phyloP scores from a whole-genome alignment of 768 basidiomycete genomes.

The Kwoniella pini region DNA sequence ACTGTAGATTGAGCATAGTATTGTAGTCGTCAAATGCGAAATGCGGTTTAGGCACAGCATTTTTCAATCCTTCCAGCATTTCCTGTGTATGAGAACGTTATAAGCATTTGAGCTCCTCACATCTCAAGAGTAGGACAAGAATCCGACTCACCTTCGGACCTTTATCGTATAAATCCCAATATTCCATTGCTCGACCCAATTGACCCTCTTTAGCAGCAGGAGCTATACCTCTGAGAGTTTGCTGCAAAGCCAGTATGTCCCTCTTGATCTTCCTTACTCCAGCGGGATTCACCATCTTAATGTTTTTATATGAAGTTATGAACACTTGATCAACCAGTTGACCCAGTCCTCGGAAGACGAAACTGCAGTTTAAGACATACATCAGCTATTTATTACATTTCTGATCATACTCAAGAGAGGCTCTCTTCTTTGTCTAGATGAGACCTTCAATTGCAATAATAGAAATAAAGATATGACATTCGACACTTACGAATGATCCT shows the following conservation, averaged over 20 bases:
- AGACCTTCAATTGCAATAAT: too few relatives aligned
- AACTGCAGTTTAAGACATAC: constrained; percentile 59
- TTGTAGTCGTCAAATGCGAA: constrained; percentile 94
- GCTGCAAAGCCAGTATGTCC: constrained; percentile 88
- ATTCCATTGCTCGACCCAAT: constrained; percentile 73
- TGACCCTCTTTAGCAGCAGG: constrained; percentile 66
- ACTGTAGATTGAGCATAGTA: constrained; percentile 83
- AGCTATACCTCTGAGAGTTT: constrained; percentile 72
- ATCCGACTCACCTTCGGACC: constrained; percentile 68
- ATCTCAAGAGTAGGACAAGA: neutral
- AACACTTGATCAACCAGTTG: constrained; percentile 80
- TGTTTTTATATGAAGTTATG: constrained; percentile 66
- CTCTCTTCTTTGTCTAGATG: too few relatives aligned
- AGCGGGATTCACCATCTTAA: constrained; percentile 68
- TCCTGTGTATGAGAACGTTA: too few relatives aligned
- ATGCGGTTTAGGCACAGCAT: constrained; percentile 56
- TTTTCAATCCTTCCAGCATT: constrained; percentile 71
- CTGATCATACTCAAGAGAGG: neutral
- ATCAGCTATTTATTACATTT: neutral
- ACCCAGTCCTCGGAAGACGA: constrained; percentile 82
- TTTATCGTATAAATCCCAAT: constrained; percentile 74
- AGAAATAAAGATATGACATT: too few relatives aligned
- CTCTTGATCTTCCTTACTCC: constrained; percentile 85
- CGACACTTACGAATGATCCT: constrained; percentile 66
- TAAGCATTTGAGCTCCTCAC: too few relatives aligned